Evolutionary conservation across 1,284 basidiomycete genomes (phyloP).

Genomic region (Cutaneotrichosporon dermatis): DNA sequence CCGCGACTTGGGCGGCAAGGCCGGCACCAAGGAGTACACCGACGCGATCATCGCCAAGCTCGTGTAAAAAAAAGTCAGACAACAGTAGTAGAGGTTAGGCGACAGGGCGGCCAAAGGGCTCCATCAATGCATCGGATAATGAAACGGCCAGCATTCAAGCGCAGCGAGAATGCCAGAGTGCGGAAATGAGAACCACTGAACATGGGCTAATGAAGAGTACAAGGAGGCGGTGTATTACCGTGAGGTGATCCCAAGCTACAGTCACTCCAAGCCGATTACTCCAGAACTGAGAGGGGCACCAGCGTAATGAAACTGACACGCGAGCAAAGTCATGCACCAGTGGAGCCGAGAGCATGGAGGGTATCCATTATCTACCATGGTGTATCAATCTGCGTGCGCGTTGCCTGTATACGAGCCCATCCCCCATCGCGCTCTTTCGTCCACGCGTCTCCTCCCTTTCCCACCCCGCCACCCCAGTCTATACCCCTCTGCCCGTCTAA

Average conservation of each 20-base stretch:
- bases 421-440: too few species aligned
- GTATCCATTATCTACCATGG: conserved; percentile 5
- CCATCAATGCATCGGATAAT: conserved; percentile 3
- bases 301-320: too few species aligned
- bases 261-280: too few species aligned
- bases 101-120: not conserved
- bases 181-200: too few species aligned
- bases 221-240: too few species aligned
- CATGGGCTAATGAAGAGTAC: too few species aligned
- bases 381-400: too few species aligned
- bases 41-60: conserved; percentile 65
- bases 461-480: not conserved
- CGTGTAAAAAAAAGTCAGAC: not conserved
- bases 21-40: conserved; percentile 83
- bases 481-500: too few species aligned
- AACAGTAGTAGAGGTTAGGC: not conserved
- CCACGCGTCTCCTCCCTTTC: not conserved
- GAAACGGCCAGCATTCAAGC: not conserved
- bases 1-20: conserved; percentile 85
- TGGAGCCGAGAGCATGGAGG: conserved; percentile 2
- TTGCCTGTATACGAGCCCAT: not conserved
- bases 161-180: not conserved
- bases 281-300: too few species aligned
- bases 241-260: too few species aligned
- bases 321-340: not conserved